These are phyloP conservation scores for Sanguinoderma infundibulare DNA, from an alignment of 1,284 basidiomycete species.

Conservation along the genomic window DNA sequence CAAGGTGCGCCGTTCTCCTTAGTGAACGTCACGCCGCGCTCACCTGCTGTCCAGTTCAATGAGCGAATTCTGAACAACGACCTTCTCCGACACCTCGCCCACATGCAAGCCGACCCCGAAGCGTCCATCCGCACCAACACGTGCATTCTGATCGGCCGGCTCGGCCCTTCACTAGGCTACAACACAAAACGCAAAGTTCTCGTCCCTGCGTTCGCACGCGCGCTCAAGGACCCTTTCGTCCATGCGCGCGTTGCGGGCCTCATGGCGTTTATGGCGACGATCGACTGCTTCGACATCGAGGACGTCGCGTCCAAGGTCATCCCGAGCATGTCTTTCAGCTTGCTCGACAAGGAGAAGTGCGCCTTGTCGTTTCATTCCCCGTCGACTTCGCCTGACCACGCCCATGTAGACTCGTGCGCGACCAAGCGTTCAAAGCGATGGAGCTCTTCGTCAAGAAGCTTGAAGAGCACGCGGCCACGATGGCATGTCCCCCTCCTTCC, in stretches of 20 bases:
- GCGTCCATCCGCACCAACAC: slow-evolving; percentile 97
- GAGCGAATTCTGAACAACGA: slow-evolving; percentile 98
- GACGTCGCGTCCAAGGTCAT: slow-evolving; percentile 92
- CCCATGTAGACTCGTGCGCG: slow-evolving; percentile 74
- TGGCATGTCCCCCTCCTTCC: slow-evolving; percentile 57
- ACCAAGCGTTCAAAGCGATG: slow-evolving; percentile 93
- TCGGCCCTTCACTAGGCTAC: slow-evolving; percentile 84
- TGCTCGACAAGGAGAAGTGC: slow-evolving; percentile 92
- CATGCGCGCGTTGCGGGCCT: slow-evolving; percentile 94
- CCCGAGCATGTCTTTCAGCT: slow-evolving; percentile 78
- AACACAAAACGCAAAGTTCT: slow-evolving; percentile 95
- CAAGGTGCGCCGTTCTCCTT: slow-evolving; percentile 58
- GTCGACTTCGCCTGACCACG: neutral
- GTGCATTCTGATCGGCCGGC: slow-evolving; percentile 92
- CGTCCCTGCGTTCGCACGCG: slow-evolving; percentile 92
- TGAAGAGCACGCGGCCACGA: slow-evolving; percentile 76
- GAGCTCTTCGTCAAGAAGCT: slow-evolving; percentile 85
- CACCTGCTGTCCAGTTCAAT: slow-evolving; percentile 58
- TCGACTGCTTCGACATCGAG: slow-evolving; percentile 88
- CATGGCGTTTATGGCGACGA: slow-evolving; percentile 96
- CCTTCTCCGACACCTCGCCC: slow-evolving; percentile 89
- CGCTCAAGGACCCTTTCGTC: slow-evolving; percentile 90
- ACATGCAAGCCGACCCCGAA: slow-evolving; percentile 91
- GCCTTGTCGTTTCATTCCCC: slow-evolving; percentile 17
- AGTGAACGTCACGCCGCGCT: neutral